Evolutionary conservation across 768 basidiomycete genomes (phyloP).

Genomic region (Collybiopsis confluens): DNA sequence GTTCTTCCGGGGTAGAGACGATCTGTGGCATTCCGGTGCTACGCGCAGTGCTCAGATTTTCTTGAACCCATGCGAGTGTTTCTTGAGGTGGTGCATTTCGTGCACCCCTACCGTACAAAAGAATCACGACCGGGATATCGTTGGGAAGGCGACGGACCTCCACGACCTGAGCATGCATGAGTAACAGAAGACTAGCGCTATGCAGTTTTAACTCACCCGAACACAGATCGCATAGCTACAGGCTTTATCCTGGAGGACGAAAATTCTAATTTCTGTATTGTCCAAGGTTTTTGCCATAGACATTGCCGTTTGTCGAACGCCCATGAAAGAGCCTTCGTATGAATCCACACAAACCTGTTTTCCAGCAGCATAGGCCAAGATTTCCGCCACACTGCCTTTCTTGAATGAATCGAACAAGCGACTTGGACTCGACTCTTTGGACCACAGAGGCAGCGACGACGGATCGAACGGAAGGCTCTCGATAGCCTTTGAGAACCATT

Average conservation of each 20-base stretch:
- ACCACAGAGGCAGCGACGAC: not conserved
- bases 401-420: not conserved
- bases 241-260: constrained; percentile 7
- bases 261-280: not conserved
- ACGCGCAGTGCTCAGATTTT: not conserved
- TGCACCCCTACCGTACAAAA: constrained; percentile 5
- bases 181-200: not conserved
- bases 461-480: not conserved
- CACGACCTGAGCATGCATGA: constrained; percentile 1
- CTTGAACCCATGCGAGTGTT: constrained; percentile 1
- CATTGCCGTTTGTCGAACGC: constrained; percentile 10
- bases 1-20: constrained; percentile 6
- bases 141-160: not conserved
- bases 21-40: not conserved
- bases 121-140: constrained; percentile 8
- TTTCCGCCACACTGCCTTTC: not conserved
- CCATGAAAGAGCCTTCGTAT: constrained; percentile 9
- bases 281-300: constrained; percentile 2
- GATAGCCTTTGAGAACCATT: not conserved
- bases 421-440: not conserved
- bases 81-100: not conserved
- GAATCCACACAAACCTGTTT: not conserved
- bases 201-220: not conserved
- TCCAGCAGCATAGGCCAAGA: not conserved
- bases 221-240: constrained; percentile 4